A percentile compares a stretch with the other conserved stretches of the same genome.
Conservation (phyloP, 495 filamentous ascomycete genomes). For the Tuber magnatum region DNA sequence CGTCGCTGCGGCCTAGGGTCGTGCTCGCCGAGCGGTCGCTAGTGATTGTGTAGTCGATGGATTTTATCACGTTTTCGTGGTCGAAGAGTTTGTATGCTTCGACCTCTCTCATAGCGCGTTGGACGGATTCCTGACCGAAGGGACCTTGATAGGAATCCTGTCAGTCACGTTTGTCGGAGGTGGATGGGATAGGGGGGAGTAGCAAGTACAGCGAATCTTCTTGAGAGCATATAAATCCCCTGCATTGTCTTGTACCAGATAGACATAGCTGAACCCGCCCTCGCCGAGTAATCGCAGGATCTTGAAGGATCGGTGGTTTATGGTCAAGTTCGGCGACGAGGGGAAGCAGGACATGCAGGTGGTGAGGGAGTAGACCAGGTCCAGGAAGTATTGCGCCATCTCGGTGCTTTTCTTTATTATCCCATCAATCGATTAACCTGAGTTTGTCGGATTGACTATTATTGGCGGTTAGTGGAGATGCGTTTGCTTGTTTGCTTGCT, state of each 20-base stretch:
- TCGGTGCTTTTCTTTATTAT: neutral
- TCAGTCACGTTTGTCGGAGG: conserved; percentile 3
- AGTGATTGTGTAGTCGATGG: conserved; percentile 71
- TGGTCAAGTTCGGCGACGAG: conserved; percentile 82
- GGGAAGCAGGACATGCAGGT: conserved; percentile 96
- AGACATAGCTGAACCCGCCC: conserved; percentile 97
- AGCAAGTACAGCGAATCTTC: conserved; percentile 71
- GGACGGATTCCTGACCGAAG: conserved; percentile 91
- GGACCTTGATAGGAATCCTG: conserved; percentile 47
- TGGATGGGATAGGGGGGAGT: neutral
- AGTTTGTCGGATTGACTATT: neutral
- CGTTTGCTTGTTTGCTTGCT: neutral
- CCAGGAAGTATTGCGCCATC: conserved; percentile 82
- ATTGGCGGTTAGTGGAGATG: neutral
- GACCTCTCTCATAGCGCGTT: conserved; percentile 89
- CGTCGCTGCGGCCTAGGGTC: conserved; percentile 48
- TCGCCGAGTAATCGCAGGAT: conserved; percentile 87
- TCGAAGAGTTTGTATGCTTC: conserved; percentile 89
- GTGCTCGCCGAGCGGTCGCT: conserved; percentile 45
- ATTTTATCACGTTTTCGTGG: conserved; percentile 80
- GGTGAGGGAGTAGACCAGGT: conserved; percentile 80
- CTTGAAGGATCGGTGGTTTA: conserved; percentile 92
- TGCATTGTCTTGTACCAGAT: conserved; percentile 87
- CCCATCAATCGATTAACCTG: neutral
- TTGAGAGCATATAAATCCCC: conserved; percentile 87